Conservation (phyloP, 768 basidiomycete species). For the Lactarius deliciosus region DNA sequence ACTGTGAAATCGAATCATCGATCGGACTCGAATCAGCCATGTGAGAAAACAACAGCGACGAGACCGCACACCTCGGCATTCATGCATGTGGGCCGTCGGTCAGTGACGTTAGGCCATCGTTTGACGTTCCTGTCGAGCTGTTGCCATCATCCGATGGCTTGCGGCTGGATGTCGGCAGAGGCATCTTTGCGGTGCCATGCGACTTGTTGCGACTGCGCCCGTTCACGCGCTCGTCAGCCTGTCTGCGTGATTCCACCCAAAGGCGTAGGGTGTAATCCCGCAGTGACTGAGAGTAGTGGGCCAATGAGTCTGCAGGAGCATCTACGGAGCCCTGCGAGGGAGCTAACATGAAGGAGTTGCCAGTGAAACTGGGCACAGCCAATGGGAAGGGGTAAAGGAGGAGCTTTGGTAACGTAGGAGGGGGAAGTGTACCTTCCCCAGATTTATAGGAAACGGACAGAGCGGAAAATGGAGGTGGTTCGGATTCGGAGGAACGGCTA, state of each 20-base stretch:
- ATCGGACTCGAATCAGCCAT: slow-evolving; percentile 1
- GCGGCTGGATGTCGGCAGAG: slow-evolving; percentile 2
- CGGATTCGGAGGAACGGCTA: slow-evolving; percentile 10
- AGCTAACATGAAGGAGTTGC: slow-evolving; percentile 9
- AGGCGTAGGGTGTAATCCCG: slow-evolving; percentile 66
- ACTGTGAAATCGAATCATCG: neutral
- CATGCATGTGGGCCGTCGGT: slow-evolving; percentile 1
- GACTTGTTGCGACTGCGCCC: slow-evolving; percentile 29
- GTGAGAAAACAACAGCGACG: neutral
- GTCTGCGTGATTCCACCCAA: slow-evolving; percentile 64
- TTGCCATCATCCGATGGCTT: neutral
- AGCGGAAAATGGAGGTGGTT: neutral
- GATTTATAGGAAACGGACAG: slow-evolving; percentile 13
- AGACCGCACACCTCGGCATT: neutral
- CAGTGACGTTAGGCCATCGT: neutral
- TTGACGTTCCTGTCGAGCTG: neutral
- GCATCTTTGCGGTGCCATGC: slow-evolving; percentile 13
- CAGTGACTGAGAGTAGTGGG: slow-evolving; percentile 60
- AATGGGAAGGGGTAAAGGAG: neutral
- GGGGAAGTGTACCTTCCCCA: neutral
- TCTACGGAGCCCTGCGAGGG: slow-evolving; percentile 12
- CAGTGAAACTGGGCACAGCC: neutral
- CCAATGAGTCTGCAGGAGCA: slow-evolving; percentile 33
- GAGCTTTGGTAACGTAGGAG: neutral
- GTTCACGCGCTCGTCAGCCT: slow-evolving; percentile 48